Percentiles rank a stretch among this genome's conserved stretches.
Evolutionary conservation across 2,329 filamentous ascomycete genomes (phyloP).

Genomic region (Sclerotinia glacialis): DNA sequence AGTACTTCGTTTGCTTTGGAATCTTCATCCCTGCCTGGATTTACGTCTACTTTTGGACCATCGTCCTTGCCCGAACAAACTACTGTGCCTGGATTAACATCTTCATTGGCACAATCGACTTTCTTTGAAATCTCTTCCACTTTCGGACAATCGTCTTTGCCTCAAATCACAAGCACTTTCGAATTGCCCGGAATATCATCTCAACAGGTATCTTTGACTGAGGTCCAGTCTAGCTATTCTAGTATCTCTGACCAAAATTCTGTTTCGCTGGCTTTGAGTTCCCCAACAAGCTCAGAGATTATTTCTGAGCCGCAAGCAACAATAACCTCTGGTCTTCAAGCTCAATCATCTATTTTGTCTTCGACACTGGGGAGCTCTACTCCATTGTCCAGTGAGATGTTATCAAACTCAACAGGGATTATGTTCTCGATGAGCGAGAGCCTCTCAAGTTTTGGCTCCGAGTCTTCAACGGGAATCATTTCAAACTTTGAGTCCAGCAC

Average conservation of each 20-base stretch:
- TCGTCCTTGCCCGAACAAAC: neutral
- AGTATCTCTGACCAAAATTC: neutral
- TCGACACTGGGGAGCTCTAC: neutral
- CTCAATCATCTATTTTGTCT: neutral
- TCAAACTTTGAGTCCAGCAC: neutral
- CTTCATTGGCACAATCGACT: neutral
- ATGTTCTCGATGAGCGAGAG: neutral
- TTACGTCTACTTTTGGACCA: neutral
- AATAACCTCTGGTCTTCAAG: neutral
- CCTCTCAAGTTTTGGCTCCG: neutral
- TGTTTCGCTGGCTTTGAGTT: neutral
- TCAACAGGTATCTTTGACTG: neutral
- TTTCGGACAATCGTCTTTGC: neutral
- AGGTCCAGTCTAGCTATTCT: neutral
- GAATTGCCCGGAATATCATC: neutral
- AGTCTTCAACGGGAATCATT: neutral
- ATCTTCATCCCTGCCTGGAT: neutral
- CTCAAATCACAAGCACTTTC: neutral
- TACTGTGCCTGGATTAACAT: neutral
- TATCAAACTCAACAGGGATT: neutral
- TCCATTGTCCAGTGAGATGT: neutral
- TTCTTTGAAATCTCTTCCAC: neutral
- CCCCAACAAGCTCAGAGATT: neutral
- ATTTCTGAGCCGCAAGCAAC: neutral
- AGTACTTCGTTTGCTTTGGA: neutral